These are phyloP conservation scores for Ceratopteris richardii DNA, from an alignment of 75 land plant genomes.

Conservation along the genomic window DNA sequence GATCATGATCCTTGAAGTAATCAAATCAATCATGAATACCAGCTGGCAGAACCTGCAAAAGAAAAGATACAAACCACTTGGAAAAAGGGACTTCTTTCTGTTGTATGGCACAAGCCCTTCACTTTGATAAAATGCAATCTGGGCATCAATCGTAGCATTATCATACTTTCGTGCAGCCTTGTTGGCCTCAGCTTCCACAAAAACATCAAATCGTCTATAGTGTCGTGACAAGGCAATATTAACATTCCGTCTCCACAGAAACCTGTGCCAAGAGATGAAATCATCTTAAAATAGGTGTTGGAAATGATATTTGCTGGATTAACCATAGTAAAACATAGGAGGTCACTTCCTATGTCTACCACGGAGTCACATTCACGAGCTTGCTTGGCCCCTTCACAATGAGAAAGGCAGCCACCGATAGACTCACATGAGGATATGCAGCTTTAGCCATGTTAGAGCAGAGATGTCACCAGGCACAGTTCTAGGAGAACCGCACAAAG, in stretches of 20 bases:
- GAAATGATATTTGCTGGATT: too few relatives aligned
- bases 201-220: constrained; percentile 79
- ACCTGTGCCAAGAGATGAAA: constrained; percentile 27
- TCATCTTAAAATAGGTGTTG: neutral
- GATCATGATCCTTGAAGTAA: too few relatives aligned
- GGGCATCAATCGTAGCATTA: constrained; percentile 76
- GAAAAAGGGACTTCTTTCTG: constrained; percentile 57
- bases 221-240: constrained; percentile 88
- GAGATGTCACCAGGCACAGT: too few relatives aligned
- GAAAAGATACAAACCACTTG: constrained; percentile 47
- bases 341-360: too few relatives aligned
- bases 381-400: too few relatives aligned
- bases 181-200: constrained; percentile 85
- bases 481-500: too few relatives aligned
- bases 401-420: too few relatives aligned
- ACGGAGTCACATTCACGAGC: too few relatives aligned
- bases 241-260: constrained; percentile 72
- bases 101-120: constrained; percentile 76
- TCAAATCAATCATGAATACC: too few relatives aligned
- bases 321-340: too few relatives aligned
- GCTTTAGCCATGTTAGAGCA: too few relatives aligned
- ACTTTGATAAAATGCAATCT: constrained; percentile 58
- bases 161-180: constrained; percentile 85
- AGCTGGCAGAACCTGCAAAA: neutral
- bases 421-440: too few relatives aligned